Evolutionary conservation across 225 moss, liverwort and hornwort genomes (phyloP).

Genomic region (Neckera pumila): DNA sequence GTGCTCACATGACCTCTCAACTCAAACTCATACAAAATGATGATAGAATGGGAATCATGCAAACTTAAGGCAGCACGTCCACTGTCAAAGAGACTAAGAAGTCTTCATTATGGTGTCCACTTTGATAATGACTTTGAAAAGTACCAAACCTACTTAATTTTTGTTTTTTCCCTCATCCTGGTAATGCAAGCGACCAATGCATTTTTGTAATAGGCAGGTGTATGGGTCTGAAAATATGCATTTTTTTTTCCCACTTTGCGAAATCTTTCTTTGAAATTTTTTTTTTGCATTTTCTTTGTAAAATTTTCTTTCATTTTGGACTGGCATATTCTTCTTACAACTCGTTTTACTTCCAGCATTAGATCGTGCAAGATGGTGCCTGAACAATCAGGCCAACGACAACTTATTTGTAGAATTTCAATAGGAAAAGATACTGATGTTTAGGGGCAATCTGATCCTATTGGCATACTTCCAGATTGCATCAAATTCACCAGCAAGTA

Average conservation of each 20-base stretch:
- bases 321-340: not conserved
- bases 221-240: not conserved
- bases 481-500: not conserved
- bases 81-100: not conserved
- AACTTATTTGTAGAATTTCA: too few relatives aligned
- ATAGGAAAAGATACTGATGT: not conserved
- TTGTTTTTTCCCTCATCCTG: not conserved
- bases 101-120: conserved; percentile 1
- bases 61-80: not conserved
- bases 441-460: not conserved
- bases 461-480: not conserved
- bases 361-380: too few relatives aligned
- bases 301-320: not conserved
- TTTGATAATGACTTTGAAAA: conserved; percentile 6
- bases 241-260: not conserved
- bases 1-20: not conserved
- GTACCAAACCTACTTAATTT: not conserved
- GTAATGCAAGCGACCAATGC: too few relatives aligned
- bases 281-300: too few relatives aligned
- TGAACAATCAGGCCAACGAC: too few relatives aligned
- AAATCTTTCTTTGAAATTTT: too few relatives aligned
- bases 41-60: conserved; percentile 4
- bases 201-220: not conserved
- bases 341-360: not conserved
- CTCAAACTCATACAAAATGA: not conserved